Percentiles rank a stretch among this genome's conserved stretches.
Conservation (phyloP, 2,329 filamentous ascomycete species). For the Neoascochyta sp. region DNA sequence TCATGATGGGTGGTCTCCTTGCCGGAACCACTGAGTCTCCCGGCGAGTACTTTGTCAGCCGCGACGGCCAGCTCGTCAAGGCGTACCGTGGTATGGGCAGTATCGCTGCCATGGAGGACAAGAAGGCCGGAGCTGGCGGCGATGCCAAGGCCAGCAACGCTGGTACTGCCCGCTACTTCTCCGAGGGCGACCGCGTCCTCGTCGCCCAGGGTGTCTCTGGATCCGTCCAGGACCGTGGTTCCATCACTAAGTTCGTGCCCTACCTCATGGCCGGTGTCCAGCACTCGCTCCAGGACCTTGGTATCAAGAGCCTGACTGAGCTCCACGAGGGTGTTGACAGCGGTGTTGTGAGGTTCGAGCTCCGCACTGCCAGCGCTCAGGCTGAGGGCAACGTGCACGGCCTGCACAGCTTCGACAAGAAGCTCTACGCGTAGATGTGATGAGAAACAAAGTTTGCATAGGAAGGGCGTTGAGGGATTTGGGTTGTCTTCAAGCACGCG, state of each 20-base stretch:
- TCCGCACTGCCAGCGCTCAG: constrained; percentile 90
- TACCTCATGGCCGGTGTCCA: constrained; percentile 94
- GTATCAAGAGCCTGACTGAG: constrained; percentile 72
- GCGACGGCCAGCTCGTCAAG: constrained; percentile 97
- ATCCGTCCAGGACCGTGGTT: constrained; percentile 75
- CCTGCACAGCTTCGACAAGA: constrained; percentile 99
- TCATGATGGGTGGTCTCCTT: constrained; percentile 99
- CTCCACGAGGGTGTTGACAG: constrained; percentile 71
- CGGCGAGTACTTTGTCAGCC: constrained; percentile 92
- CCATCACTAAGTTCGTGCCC: constrained; percentile 90
- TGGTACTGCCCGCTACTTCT: constrained; percentile 96
- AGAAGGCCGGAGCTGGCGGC: constrained; percentile 80
- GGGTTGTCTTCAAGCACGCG: constrained; percentile 16
- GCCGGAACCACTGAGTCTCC: constrained; percentile 97
- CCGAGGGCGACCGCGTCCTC: constrained; percentile 88
- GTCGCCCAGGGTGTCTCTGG: constrained; percentile 97
- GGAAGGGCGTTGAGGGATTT: constrained; percentile 22
- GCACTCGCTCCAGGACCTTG: constrained; percentile 95
- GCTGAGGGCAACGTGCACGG: constrained; percentile 93
- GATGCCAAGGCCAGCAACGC: constrained; percentile 75
- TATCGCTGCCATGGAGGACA: constrained; percentile 99
- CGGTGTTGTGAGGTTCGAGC: constrained; percentile 83
- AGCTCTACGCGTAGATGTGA: constrained; percentile 81
- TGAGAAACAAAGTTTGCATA: constrained; percentile 22
- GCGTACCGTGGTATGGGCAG: constrained; percentile 98